Evolutionary conservation across 805 yeast species (phyloP), one percentile per base, ranked within the genome.

Genomic region (Clavispora santaluciae): DNA sequence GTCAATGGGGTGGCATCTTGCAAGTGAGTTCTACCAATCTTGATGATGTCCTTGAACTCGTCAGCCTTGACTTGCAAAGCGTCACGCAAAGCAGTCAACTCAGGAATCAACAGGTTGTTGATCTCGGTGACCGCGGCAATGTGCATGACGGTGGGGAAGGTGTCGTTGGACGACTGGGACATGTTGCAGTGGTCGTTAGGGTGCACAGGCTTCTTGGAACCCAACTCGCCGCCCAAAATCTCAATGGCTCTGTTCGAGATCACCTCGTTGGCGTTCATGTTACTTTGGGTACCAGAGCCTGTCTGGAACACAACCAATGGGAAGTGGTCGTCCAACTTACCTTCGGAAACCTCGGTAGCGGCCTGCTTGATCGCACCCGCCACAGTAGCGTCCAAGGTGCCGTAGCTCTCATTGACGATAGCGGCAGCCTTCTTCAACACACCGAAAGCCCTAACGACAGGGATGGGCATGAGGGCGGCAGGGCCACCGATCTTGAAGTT

Each of bases 121-220:
- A 91, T 86, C 72, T 91, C 96, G 33, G 85, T 78, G 49, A 90
- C 96, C 15, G 98, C 96, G 42, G 99, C 97, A 68, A 93, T 91
- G 73, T 93, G 99, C 99, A 93, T 93, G 42, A 91, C 99, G 26
- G 99, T 90, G 54, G 99, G 99, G 86, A 93, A 93, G 41, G 98
- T 93, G 70, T 93, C 99, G 66, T 93, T 93, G 35, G 96, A 88
- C n/a, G 96, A 87, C 72, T 93, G 98, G 15, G 96, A 86, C 87
- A 88, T 90, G 76, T 93, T 93, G 58, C 90, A 95, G 70, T 93
- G 98, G 68, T 93, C 98, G 70, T 93, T 93, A 51, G 99, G 99
- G 70, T 93, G 99, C 41, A 93, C 96, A 23, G 96, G 96, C 49
- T 70, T 76, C 74, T 93, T 93, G 48, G 96, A 83, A 46, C 99